A percentile compares a stretch with the other conserved stretches of the same genome.
Evolutionary conservation across 176 grass and related monocot species (phyloP).

Genomic region (Carex parvula): DNA sequence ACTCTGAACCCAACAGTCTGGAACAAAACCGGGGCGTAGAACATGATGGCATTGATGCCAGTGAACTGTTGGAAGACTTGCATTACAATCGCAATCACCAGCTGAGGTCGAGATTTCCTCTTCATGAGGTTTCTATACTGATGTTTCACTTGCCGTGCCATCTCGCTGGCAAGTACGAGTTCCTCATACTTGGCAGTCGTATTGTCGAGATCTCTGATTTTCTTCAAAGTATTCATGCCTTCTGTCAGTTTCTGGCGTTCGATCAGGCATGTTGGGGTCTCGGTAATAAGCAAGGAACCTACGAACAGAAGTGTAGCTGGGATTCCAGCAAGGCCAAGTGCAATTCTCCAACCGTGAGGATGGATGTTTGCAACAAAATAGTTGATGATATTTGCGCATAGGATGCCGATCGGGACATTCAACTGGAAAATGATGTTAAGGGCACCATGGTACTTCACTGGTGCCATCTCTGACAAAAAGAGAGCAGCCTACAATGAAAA

Average conservation of each 20-base stretch:
- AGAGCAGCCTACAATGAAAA: conserved; percentile 45
- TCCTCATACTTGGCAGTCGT: conserved; percentile 45
- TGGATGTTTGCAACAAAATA: conserved; percentile 36
- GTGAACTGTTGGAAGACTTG: conserved; percentile 81
- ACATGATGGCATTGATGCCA: conserved; percentile 73
- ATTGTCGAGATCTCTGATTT: conserved; percentile 37
- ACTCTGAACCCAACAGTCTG: conserved; percentile 56
- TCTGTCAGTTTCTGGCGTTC: conserved; percentile 26
- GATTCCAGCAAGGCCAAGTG: conserved; percentile 37
- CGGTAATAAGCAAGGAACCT: conserved; percentile 45
- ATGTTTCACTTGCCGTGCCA: conserved; percentile 32
- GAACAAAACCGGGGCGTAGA: conserved; percentile 68
- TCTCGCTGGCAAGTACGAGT: conserved; percentile 33
- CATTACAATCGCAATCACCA: conserved; percentile 53
- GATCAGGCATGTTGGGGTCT: conserved; percentile 64
- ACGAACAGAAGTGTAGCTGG: conserved; percentile 36
- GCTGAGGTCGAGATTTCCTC: conserved; percentile 39
- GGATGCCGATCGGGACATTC: conserved; percentile 54
- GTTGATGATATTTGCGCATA: conserved; percentile 58
- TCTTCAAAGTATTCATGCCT: conserved; percentile 30
- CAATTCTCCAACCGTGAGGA: conserved; percentile 46
- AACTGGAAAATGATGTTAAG: conserved; percentile 83
- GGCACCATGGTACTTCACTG: conserved; percentile 43
- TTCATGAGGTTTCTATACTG: conserved; percentile 38
- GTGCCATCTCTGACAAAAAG: conserved; percentile 65